Evolutionary conservation across 352 stramenopile species (phyloP), one percentile per base, ranked within the genome.

Genomic region (Aphanomyces cochlioides): DNA sequence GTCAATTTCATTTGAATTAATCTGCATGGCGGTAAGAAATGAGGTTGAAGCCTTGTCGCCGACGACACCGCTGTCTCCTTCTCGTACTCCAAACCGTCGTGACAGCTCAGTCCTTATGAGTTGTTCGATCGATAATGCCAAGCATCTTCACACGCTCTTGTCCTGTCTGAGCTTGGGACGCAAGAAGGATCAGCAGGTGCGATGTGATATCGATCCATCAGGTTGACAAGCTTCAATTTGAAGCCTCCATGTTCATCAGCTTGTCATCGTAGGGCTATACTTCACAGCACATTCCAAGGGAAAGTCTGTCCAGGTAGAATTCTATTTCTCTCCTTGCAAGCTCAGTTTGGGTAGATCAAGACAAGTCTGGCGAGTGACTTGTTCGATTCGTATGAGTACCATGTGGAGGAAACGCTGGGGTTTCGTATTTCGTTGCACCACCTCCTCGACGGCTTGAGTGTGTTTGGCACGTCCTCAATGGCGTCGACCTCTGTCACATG

Each of bases 281-380:
- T 91, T 95, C 72, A 93, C 85, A 4, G 73, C 79, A 36, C 83
- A 93, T 59, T 93, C 87, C n/a, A 88, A 86, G 57, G 85, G 87
- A 56, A 95, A 95, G 68, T 91, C 85, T 68, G 77, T 95, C 36
- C 87, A 95, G 54, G 64, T 70, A 12, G 7, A 28, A 28, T 2
- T 28, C 28, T 28, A 28, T 28, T 28, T 28, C 28, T 28, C 28
- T 28, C 28, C 28, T 8, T 7, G 8, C 43, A 28, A 43, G n/a
- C 19, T 21, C 19, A 21, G 38, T 8, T 8, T 60, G 15, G 28
- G 48, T 61, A 70, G 81, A 81, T 95, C 74, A 95, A 93, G 78
- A 91, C 87, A 36, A 90, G 84, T 8, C 79, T 93, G 7, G 76
- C 79, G 8, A 75, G 72, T n/a, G 84, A 92, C 68, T 70, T 95